Evolutionary conservation across 225 moss, liverwort and hornwort species (phyloP), one percentile per base, ranked within the genome.

Genomic region (Asterella californica): DNA sequence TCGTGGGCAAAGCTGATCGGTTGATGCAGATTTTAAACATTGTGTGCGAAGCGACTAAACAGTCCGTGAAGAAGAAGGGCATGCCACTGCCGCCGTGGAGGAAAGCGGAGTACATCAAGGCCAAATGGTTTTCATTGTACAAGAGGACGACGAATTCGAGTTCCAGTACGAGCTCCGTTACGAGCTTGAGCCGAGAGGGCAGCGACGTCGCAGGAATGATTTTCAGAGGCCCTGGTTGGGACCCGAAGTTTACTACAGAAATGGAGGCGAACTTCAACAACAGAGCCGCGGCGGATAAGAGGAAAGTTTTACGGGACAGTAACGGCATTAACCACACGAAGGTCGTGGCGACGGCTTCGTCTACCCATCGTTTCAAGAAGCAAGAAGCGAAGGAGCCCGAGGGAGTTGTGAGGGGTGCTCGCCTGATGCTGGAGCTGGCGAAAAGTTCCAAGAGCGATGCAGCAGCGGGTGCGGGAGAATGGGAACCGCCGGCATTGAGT

Each of bases 11-110:
- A 30, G 76, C 88, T 30, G 91, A 90, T 76, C 90, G 94, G 45
- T 79, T 96, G 57, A 85, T 88, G 38, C 90, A 89, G 80, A 87
- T 96, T 47, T 74, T 94, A 12, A 90, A 90, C 69, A 82, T 94
- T 1, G 83, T 94, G 89, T 83, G 92, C 70, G 96, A 96, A 47
- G 92, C 89, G 1, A 87, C 91, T 2, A 91, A 90, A 83, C 86
- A 87, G 0, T 94, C 92, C 2, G 50, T 94, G 82, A 96, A 96
- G 90, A 94, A 92, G 76, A 87, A 87, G 55, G 92, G 91, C 22
- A 91, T 96, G 89, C 84, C 86, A 60, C 87, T 96, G 7, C 94
- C 96, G 14, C 96, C 96, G 5, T 96, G 96, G 96, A 87, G 96
- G 65, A 96, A 96, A 81, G 88, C 90, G 1, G 96, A 94, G 70